Conservation (phyloP, 1,284 basidiomycete genomes). For the Sporisorium exsertum region DNA sequence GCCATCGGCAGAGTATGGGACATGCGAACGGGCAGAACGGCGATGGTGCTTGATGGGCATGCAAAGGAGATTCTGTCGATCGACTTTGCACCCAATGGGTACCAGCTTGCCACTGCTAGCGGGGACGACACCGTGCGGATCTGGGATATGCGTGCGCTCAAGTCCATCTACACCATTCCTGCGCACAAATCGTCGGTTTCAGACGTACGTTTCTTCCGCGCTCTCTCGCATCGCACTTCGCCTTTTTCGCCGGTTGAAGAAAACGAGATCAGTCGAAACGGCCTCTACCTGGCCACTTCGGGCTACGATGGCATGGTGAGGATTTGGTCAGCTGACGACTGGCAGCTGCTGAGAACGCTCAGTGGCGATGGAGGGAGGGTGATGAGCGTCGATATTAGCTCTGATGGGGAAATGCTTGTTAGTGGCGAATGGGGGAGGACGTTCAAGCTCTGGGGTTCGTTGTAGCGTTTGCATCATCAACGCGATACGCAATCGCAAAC, state of each 20-base stretch:
- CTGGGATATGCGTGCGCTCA: conserved; percentile 95
- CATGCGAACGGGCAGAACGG: conserved; percentile 89
- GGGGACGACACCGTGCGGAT: conserved; percentile 97
- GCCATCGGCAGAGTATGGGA: conserved; percentile 98
- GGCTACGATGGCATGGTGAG: conserved; percentile 97
- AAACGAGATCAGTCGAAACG: conserved; percentile 68
- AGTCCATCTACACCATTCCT: conserved; percentile 93
- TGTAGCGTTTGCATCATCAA: conserved; percentile 20
- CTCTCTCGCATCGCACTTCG: conserved; percentile 31
- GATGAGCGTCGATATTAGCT: conserved; percentile 89
- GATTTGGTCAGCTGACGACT: conserved; percentile 97
- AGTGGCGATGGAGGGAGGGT: conserved; percentile 95
- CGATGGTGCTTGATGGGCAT: conserved; percentile 98
- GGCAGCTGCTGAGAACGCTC: conserved; percentile 88
- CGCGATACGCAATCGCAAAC: conserved; percentile 7
- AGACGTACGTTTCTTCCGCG: conserved; percentile 91
- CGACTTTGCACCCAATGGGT: conserved; percentile 94
- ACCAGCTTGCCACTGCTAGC: conserved; percentile 94
- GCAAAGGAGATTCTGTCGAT: conserved; percentile 92
- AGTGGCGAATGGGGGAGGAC: conserved; percentile 61
- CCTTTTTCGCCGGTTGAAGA: conserved; percentile 65
- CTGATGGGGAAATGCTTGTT: conserved; percentile 53
- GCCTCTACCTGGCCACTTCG: conserved; percentile 89
- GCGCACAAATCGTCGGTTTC: conserved; percentile 94
- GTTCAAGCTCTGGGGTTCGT: conserved; percentile 57